Evolutionary conservation across 1,284 basidiomycete species (phyloP).

Genomic region (Mycena sp.): DNA sequence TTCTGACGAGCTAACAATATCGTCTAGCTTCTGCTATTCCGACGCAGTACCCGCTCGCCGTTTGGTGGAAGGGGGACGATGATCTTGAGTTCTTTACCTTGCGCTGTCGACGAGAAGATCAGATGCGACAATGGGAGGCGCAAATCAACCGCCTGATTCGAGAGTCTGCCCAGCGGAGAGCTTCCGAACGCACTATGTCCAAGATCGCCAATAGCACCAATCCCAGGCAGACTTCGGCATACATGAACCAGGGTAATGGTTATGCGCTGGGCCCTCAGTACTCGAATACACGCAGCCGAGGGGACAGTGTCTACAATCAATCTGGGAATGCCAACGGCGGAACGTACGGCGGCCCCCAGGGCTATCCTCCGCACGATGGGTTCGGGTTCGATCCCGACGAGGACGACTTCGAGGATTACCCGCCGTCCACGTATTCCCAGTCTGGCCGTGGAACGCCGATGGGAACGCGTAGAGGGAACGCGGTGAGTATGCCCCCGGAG

Average conservation of each 20-base stretch:
- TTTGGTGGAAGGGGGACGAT: constrained; percentile 95
- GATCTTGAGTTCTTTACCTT: constrained; percentile 95
- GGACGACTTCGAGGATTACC: constrained; percentile 80
- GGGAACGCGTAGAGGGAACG: constrained; percentile 60
- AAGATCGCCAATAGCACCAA: constrained; percentile 50
- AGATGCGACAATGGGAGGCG: constrained; percentile 92
- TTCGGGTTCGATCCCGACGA: constrained; percentile 76
- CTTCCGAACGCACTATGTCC: constrained; percentile 63
- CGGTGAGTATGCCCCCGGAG: constrained; percentile 68
- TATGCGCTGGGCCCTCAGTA: constrained; percentile 21
- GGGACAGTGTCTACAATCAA: constrained; percentile 28
- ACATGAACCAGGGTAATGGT: constrained; percentile 15
- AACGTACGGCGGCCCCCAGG: constrained; percentile 60
- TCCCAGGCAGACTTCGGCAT: constrained; percentile 23
- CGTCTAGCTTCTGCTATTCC: constrained; percentile 52
- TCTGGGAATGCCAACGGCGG: constrained; percentile 37
- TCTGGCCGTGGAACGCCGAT: constrained; percentile 75
- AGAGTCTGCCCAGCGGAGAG: constrained; percentile 69
- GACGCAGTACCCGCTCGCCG: constrained; percentile 76
- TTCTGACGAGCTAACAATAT: constrained; percentile 21
- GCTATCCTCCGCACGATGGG: constrained; percentile 70
- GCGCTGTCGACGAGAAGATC: constrained; percentile 92
- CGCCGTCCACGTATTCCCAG: constrained; percentile 58
- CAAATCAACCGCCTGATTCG: constrained; percentile 90
- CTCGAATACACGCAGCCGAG: constrained; percentile 19